Evolutionary conservation across 768 basidiomycete genomes (phyloP).

Genomic region (Agaricus sinodeliciosus): DNA sequence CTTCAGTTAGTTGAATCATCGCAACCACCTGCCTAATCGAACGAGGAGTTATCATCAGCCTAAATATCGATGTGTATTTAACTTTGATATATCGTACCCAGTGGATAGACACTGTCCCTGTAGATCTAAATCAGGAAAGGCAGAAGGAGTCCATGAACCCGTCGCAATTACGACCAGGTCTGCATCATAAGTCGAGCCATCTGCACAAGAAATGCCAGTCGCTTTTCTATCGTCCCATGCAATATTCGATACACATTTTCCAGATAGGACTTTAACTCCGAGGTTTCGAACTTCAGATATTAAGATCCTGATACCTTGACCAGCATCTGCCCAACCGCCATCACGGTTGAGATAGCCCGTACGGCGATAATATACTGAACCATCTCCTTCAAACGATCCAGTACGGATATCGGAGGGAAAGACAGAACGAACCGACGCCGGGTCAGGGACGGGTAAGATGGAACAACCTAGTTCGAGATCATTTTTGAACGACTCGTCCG

Average conservation of each 20-base stretch:
- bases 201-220: slow-evolving; percentile 54
- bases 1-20: slow-evolving; percentile 63
- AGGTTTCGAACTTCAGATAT: slow-evolving; percentile 48
- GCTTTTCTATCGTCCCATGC: slow-evolving; percentile 30
- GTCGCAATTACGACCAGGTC: slow-evolving; percentile 63
- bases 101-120: slow-evolving; percentile 60
- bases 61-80: not conserved
- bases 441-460: slow-evolving; percentile 31
- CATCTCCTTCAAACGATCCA: slow-evolving; percentile 32
- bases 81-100: slow-evolving; percentile 45
- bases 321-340: slow-evolving; percentile 83
- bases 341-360: slow-evolving; percentile 62
- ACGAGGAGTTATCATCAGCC: not conserved
- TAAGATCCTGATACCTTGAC: slow-evolving; percentile 52
- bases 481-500: slow-evolving; percentile 52
- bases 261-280: slow-evolving; percentile 53
- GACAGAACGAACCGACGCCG: slow-evolving; percentile 33
- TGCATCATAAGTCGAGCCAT: slow-evolving; percentile 49
- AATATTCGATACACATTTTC: slow-evolving; percentile 51
- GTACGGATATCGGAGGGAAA: slow-evolving; percentile 39
- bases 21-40: slow-evolving; percentile 69
- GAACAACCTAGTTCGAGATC: slow-evolving; percentile 52
- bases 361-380: not conserved
- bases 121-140: slow-evolving; percentile 57
- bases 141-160: slow-evolving; percentile 82